phyloP scores from a whole-genome alignment of 192 early-diverging fungal genomes.

The Coemansia sp. region DNA sequence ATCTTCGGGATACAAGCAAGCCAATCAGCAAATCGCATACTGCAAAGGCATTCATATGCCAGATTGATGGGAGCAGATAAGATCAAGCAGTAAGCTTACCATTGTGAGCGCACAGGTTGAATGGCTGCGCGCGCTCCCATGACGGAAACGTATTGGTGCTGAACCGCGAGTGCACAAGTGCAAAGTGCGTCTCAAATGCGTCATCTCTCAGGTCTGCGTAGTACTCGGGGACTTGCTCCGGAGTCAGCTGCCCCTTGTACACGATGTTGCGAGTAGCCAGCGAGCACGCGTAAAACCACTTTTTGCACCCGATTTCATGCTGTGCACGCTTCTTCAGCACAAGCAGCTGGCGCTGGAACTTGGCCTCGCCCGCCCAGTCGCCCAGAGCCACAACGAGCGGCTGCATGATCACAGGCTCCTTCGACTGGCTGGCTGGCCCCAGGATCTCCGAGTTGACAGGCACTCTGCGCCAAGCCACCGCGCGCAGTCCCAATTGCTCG shows the following conservation, averaged over 20 bases:
- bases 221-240: conserved; percentile 93
- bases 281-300: conserved; percentile 98
- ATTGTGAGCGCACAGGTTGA: conserved; percentile 98
- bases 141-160: conserved; percentile 99
- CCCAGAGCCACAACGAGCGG: conserved; percentile 79
- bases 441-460: conserved; percentile 86
- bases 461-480: conserved; percentile 89
- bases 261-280: conserved; percentile 91
- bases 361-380: conserved; percentile 36
- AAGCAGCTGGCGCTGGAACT: conserved; percentile 88
- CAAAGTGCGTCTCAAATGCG: conserved; percentile 88
- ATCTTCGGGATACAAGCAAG: no score
- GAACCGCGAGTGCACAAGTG: conserved; percentile 97
- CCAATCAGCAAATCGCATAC: no score
- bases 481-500: conserved; percentile 67
- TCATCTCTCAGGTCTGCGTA: conserved; percentile 88
- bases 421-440: conserved; percentile 84
- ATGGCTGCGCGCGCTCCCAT: conserved; percentile 99
- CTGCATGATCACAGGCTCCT: conserved; percentile 92
- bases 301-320: conserved; percentile 80
- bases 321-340: conserved; percentile 89
- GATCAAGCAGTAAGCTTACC: conserved; percentile 58
- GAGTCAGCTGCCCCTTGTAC: conserved; percentile 97
- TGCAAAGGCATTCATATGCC: no score
- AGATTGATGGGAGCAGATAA: not conserved